Conservation (phyloP, 1,139 yeast genomes). For the Suhomyces terraborum region DNA sequence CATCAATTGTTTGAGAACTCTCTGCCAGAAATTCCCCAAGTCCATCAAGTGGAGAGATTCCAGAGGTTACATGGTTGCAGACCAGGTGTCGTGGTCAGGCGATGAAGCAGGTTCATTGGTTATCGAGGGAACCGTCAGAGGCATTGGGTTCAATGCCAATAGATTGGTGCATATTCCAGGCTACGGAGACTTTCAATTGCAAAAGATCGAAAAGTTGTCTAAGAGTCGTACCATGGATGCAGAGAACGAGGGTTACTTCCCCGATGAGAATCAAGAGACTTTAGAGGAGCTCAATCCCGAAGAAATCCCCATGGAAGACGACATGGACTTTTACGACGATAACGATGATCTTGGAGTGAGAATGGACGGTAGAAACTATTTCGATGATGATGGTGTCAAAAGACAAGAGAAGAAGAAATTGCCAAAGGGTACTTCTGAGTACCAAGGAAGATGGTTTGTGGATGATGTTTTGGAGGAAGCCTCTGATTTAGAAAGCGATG, state of each 20-base stretch:
- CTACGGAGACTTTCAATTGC: constrained; percentile 83
- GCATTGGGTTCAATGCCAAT: constrained; percentile 76
- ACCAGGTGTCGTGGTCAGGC: constrained; percentile 52
- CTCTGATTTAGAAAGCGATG: constrained; percentile 57
- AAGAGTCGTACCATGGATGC: constrained; percentile 27
- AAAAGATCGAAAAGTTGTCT: constrained; percentile 56
- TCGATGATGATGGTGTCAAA: constrained; percentile 44
- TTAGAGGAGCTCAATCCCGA: constrained; percentile 68
- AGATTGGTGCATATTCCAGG: constrained; percentile 85
- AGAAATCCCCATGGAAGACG: constrained; percentile 53
- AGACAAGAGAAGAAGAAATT: constrained; percentile 41
- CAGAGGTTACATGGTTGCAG: constrained; percentile 85
- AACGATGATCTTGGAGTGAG: constrained; percentile 57
- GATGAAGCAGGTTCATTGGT: constrained; percentile 42
- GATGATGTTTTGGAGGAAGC: constrained; percentile 53
- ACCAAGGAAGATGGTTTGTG: constrained; percentile 90
- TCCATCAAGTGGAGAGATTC: constrained; percentile 89
- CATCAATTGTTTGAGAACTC: constrained; percentile 64
- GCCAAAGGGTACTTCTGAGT: constrained; percentile 90
- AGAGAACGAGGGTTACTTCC: constrained; percentile 31
- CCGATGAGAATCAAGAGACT: constrained; percentile 61
- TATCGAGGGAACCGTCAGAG: constrained; percentile 84
- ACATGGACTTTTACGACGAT: constrained; percentile 46
- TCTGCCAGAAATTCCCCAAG: constrained; percentile 87
- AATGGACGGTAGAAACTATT: constrained; percentile 69